phyloP scores from a whole-genome alignment of 306 rosid species.

The Spatholobus suberectus region DNA sequence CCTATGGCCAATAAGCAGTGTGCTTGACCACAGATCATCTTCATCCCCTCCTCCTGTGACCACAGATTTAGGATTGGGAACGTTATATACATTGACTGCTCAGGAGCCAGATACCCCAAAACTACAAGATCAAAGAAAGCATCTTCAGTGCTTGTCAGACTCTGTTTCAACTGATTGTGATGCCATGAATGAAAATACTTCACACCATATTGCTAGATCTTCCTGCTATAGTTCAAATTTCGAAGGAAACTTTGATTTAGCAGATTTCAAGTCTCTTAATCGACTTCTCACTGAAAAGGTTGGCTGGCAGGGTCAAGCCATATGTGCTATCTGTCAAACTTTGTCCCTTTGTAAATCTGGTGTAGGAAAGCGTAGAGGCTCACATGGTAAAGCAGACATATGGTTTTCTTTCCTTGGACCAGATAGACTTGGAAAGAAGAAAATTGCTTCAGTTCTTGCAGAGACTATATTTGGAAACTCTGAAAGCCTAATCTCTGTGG shows the following conservation, averaged over 20 bases:
- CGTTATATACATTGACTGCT: slow-evolving; percentile 62
- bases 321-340: slow-evolving; percentile 58
- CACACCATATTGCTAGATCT: slow-evolving; percentile 45
- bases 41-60: slow-evolving; percentile 58
- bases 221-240: slow-evolving; percentile 49
- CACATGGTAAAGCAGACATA: slow-evolving; percentile 60
- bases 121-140: slow-evolving; percentile 41
- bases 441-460: slow-evolving; percentile 73
- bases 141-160: slow-evolving; percentile 46
- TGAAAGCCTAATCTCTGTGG: slow-evolving; percentile 69
- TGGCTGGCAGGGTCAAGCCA: slow-evolving; percentile 85
- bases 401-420: slow-evolving; percentile 89
- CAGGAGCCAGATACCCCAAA: slow-evolving; percentile 48
- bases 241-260: slow-evolving; percentile 52
- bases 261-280: slow-evolving; percentile 73
- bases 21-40: slow-evolving; percentile 49
- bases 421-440: slow-evolving; percentile 80
- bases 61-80: slow-evolving; percentile 94
- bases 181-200: slow-evolving; percentile 40
- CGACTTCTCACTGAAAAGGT: slow-evolving; percentile 60
- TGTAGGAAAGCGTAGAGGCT: slow-evolving; percentile 53
- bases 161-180: slow-evolving; percentile 55
- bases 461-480: slow-evolving; percentile 62
- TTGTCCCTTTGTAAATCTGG: slow-evolving; percentile 58
- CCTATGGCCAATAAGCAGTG: slow-evolving; percentile 38